Base-by-base conservation (phyloP, 2,329 filamentous ascomycete species). In the Lizonia empirigonia region DNA sequence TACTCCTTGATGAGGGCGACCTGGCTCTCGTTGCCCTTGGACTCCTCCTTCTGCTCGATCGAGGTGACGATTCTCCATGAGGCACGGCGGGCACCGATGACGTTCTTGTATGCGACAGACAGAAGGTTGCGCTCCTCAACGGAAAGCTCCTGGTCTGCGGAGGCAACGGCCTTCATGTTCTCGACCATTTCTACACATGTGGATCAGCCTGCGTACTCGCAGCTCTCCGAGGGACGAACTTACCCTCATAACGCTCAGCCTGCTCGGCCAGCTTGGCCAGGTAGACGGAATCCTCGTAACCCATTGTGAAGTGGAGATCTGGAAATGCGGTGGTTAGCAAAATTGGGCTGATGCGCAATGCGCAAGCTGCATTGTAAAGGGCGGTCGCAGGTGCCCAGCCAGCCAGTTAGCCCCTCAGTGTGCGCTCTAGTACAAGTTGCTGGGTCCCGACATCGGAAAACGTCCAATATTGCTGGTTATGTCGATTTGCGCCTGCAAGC, bases 211-310 rank as follows among this genome's bases (percentile, higher is more conserved):
- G 44, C 48, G 12, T 22, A 19, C 27, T 48, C 35, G 39, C 38
- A 27, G 39, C 44, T n/a, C 27, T 40, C 40, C 48, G 18, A 24
- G 41, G 12, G 29, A 50, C 24, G 53, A 40, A 44, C 74, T 69
- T 72, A 97, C 94, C 94, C 85, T 99, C 94, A 82, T 99, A 99
- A 78, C 94, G 93, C 88, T 99, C 94, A 80, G 94, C 94, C 87
- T 99, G 94, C 88, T 99, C 94, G 77, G 94, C 94, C 79, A 99
- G 90, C 91, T 97, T 97, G 82, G 94, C 94, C 78, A 97, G 89
- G 81, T 97, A 97, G 76, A 99, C 94, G 74, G 92, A 93, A 83
- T 97, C 92, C 86, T 97, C 93, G 85, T 96, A 91, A 86, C 90
- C 91, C 93, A 97, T 97, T 83, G 83, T 92, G 83, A 59, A 56